Conservation (phyloP, 2,329 filamentous ascomycete species). For the Claviceps sp. region DNA sequence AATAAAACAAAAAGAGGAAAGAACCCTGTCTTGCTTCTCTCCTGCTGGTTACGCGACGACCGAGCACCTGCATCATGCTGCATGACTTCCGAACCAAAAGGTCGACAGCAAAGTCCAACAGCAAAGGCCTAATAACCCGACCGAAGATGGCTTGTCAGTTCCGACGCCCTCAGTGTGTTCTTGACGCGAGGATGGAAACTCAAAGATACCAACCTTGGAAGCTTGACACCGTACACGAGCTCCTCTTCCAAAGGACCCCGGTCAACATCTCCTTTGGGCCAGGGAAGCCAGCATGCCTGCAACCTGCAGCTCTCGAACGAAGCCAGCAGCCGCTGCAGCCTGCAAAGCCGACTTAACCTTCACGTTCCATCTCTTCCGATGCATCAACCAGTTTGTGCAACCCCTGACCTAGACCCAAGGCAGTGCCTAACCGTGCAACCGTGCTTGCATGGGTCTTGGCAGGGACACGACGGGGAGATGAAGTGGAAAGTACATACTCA, state of each 20-base stretch:
- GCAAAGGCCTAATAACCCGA: too few species aligned
- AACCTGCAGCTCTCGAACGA: not conserved
- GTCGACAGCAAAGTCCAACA: too few species aligned
- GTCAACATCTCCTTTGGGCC: not conserved
- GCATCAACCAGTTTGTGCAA: not conserved
- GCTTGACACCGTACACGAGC: too few species aligned
- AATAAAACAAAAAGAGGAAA: not conserved
- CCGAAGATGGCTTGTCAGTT: too few species aligned
- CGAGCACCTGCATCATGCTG: too few species aligned
- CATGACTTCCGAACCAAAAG: too few species aligned
- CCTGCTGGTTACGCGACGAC: too few species aligned
- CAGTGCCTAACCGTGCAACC: not conserved
- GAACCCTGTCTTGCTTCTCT: too few species aligned
- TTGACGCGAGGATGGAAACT: not conserved
- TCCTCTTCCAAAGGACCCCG: not conserved
- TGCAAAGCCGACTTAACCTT: not conserved
- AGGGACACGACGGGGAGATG: not conserved
- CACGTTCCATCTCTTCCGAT: not conserved
- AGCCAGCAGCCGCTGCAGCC: not conserved
- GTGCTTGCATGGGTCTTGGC: not conserved
- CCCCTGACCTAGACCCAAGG: slow-evolving; percentile 1
- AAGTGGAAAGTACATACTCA: not conserved
- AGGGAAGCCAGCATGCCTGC: not conserved
- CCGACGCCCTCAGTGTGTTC: not conserved
- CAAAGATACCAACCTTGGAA: not conserved